Conservation (phyloP, 176 grass and related monocot species). For the Musa schizocarpa region DNA sequence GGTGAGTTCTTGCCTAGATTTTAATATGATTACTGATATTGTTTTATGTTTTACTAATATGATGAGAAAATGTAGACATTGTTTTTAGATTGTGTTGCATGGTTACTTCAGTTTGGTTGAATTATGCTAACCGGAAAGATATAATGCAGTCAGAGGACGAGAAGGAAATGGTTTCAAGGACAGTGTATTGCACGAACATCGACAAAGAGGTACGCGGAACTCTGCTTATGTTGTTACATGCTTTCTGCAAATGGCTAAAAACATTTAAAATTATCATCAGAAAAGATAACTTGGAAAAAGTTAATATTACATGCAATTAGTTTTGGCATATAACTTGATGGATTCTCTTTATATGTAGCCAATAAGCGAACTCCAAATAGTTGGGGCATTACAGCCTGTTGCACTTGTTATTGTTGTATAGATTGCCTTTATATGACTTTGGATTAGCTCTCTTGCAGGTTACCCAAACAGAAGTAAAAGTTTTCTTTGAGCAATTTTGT, state of each 20-base stretch:
- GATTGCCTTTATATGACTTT: no score
- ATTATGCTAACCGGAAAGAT: not conserved
- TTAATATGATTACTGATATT: slow-evolving; percentile 1
- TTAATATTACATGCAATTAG: no score
- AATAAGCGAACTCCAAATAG: no score
- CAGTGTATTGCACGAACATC: slow-evolving; percentile 97
- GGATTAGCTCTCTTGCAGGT: slow-evolving; percentile 33
- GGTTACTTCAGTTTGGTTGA: not conserved
- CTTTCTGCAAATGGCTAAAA: not conserved
- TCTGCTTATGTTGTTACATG: not conserved
- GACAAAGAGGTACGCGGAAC: slow-evolving; percentile 67
- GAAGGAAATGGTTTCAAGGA: slow-evolving; percentile 84
- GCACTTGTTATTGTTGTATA: no score
- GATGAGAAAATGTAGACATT: not conserved
- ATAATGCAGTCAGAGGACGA: slow-evolving; percentile 51
- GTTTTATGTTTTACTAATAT: not conserved
- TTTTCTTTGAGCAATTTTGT: slow-evolving; percentile 61
- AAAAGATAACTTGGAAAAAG: not conserved
- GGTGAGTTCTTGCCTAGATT: slow-evolving; percentile 24
- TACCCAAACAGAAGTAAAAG: slow-evolving; percentile 61
- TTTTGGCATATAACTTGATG: no score
- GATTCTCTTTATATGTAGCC: no score
- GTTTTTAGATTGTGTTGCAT: not conserved
- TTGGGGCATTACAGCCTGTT: no score
- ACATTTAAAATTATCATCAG: not conserved